Evolutionary conservation across 352 stramenopile species (phyloP).

Genomic region (Pythium sp.): DNA sequence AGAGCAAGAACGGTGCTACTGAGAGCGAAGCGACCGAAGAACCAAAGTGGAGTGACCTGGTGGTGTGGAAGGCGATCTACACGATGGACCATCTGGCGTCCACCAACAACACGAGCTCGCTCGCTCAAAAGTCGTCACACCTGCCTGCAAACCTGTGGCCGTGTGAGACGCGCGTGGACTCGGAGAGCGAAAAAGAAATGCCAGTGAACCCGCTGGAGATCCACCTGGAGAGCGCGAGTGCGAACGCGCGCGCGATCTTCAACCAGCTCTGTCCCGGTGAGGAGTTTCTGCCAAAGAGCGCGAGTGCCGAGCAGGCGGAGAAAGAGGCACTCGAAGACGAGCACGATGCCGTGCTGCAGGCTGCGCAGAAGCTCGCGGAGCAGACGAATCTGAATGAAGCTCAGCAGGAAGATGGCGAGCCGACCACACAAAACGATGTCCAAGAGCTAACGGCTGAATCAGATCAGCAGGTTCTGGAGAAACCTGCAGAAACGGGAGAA

Average conservation of each 20-base stretch:
- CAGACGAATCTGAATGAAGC: slow-evolving; percentile 1
- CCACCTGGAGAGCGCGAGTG: slow-evolving; percentile 56
- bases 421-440: neutral
- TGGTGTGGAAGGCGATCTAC: slow-evolving; percentile 60
- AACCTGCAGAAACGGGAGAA: neutral
- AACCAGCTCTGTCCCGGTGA: slow-evolving; percentile 55
- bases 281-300: slow-evolving; percentile 60
- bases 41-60: slow-evolving; percentile 19
- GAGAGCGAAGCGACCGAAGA: neutral
- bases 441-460: neutral
- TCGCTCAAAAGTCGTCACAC: slow-evolving; percentile 19
- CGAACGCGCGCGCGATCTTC: slow-evolving; percentile 64
- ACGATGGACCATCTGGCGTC: slow-evolving; percentile 53
- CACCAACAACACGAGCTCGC: slow-evolving; percentile 9
- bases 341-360: slow-evolving; percentile 56
- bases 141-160: slow-evolving; percentile 48
- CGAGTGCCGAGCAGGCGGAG: slow-evolving; percentile 52
- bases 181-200: neutral
- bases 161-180: slow-evolving; percentile 37
- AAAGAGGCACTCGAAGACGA: slow-evolving; percentile 54
- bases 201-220: slow-evolving; percentile 46
- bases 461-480: neutral
- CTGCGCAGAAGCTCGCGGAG: slow-evolving; percentile 46
- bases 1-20: neutral
- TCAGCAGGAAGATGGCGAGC: neutral